Conservation (phyloP, 192 early-diverging fungal genomes). For the Irineochytrium annulatum region DNA sequence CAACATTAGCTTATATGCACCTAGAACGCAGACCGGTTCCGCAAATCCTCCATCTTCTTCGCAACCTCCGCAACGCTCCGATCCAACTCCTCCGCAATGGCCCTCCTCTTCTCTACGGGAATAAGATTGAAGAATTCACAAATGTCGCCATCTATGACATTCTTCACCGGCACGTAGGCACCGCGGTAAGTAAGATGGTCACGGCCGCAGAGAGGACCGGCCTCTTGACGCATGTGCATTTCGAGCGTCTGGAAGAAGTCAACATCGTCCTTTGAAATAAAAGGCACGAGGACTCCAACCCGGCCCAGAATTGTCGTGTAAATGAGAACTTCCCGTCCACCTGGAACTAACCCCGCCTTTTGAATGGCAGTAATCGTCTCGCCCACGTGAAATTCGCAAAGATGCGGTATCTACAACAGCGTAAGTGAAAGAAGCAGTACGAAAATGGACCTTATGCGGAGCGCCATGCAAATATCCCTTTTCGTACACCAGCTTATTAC, state of each 20-base stretch:
- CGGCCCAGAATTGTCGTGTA: constrained; percentile 83
- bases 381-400: constrained; percentile 80
- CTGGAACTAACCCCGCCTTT: constrained; percentile 73
- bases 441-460: constrained; percentile 67
- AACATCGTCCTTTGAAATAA: constrained; percentile 82
- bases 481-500: constrained; percentile 74
- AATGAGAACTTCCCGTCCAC: constrained; percentile 82
- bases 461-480: constrained; percentile 79
- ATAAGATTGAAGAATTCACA: constrained; percentile 83
- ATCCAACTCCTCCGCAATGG: constrained; percentile 86
- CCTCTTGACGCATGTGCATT: constrained; percentile 75
- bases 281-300: constrained; percentile 81
- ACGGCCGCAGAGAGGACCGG: constrained; percentile 72
- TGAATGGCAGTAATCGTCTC: constrained; percentile 81
- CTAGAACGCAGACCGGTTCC: constrained; percentile 49
- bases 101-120: constrained; percentile 65
- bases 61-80: constrained; percentile 75
- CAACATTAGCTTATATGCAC: too few relatives aligned
- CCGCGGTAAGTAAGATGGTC: constrained; percentile 86
- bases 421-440: not conserved
- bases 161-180: constrained; percentile 69
- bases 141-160: constrained; percentile 82
- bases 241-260: constrained; percentile 93
- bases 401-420: constrained; percentile 9
- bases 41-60: constrained; percentile 92